A percentile compares a stretch with the other conserved stretches of the same genome.
phyloP scores from a whole-genome alignment of 2,329 filamentous ascomycete species.

The Epichloe sp. region DNA sequence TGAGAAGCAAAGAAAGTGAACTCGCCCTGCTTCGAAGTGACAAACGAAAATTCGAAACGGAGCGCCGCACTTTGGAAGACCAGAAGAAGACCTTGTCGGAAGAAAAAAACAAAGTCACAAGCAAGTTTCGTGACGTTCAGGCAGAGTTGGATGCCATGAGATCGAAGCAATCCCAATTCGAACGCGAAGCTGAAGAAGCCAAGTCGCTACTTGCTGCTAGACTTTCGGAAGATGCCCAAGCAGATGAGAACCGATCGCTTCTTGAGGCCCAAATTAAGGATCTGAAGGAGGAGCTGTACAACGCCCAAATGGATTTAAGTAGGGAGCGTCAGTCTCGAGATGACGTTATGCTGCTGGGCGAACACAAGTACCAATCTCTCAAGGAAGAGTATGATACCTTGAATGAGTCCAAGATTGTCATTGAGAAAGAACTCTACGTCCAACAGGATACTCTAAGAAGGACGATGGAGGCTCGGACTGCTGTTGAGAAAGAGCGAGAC shows the following conservation, averaged over 20 bases:
- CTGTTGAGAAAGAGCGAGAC: conserved; percentile 77
- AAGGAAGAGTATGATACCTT: conserved; percentile 75
- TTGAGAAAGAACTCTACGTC: conserved; percentile 94
- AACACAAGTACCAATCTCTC: conserved; percentile 73
- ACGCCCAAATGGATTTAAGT: conserved; percentile 77
- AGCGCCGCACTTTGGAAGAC: conserved; percentile 64
- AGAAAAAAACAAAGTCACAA: conserved; percentile 69
- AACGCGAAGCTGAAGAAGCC: conserved; percentile 80
- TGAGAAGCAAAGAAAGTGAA: conserved; percentile 89
- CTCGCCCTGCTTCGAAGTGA: conserved; percentile 74
- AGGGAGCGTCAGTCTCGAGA: conserved; percentile 86
- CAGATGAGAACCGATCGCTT: conserved; percentile 65
- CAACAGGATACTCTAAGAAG: conserved; percentile 85
- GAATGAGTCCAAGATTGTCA: conserved; percentile 90
- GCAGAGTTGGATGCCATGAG: conserved; percentile 79
- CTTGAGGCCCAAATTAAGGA: conserved; percentile 79
- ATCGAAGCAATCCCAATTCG: conserved; percentile 69
- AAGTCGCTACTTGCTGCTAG: conserved; percentile 77
- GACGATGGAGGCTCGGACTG: conserved; percentile 66
- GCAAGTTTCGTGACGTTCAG: conserved; percentile 69
- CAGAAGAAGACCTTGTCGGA: conserved; percentile 58
- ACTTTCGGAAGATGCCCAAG: conserved; percentile 79
- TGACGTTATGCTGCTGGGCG: conserved; percentile 79
- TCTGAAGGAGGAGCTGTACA: conserved; percentile 73
- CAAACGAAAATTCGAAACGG: conserved; percentile 68